These are phyloP conservation scores for Cladobotryum mycophilum DNA, from an alignment of 2,329 filamentous ascomycete species.

Conservation along the genomic window DNA sequence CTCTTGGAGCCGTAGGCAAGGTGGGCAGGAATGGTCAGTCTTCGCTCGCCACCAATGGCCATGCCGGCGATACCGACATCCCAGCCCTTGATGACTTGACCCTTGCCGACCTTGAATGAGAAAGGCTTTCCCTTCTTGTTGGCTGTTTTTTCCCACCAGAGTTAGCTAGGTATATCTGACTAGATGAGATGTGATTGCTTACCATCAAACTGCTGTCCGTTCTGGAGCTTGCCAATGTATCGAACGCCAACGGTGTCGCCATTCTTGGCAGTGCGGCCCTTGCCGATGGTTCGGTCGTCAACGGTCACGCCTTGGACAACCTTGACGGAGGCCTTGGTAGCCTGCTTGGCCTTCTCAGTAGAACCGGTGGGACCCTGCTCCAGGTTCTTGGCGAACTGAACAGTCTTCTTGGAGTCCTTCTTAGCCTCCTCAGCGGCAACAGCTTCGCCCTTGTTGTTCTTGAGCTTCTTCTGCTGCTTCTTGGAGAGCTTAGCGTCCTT, in stretches of 20 bases:
- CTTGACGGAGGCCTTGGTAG: constrained; percentile 54
- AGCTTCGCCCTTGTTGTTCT: constrained; percentile 96
- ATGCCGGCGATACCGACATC: constrained; percentile 92
- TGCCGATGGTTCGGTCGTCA: constrained; percentile 90
- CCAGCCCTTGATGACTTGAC: constrained; percentile 99
- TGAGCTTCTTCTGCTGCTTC: constrained; percentile 96
- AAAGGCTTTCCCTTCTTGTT: constrained; percentile 99
- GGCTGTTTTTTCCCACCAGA: constrained; percentile 42
- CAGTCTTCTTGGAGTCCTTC: constrained; percentile 71
- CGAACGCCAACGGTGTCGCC: constrained; percentile 89
- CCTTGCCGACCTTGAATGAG: constrained; percentile 86
- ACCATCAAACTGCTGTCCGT: constrained; percentile 95
- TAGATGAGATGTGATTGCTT: constrained; percentile 35
- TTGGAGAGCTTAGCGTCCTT: constrained; percentile 68
- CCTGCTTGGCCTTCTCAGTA: constrained; percentile 39
- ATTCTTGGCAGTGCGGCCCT: constrained; percentile 78
- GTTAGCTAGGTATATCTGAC: constrained; percentile 15
- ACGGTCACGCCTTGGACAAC: constrained; percentile 82
- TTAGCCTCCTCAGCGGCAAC: constrained; percentile 56
- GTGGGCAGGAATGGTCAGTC: constrained; percentile 79
- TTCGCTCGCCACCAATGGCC: constrained; percentile 86
- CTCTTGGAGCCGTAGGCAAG: constrained; percentile 85
- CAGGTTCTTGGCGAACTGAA: constrained; percentile 97
- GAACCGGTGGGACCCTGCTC: constrained; percentile 89
- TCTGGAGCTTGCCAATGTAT: constrained; percentile 94